phyloP scores from a whole-genome alignment of 768 basidiomycete species.

The Galerina marginata region DNA sequence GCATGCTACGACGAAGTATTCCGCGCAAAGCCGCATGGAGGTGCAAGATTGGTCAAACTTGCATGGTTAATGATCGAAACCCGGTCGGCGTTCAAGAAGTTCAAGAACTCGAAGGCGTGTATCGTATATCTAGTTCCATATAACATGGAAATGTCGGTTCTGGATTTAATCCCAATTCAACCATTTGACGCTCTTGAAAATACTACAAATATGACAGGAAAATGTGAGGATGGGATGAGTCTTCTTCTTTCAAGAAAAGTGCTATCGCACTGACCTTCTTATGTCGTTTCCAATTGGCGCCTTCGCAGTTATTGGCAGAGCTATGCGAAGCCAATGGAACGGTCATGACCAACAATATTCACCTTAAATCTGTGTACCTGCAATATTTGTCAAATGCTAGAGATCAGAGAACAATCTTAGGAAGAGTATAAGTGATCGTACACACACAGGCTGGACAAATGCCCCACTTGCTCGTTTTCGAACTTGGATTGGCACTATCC shows the following conservation, averaged over 20 bases:
- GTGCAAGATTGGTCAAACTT: too few relatives aligned
- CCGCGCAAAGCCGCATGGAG: too few relatives aligned
- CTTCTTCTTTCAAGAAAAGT: too few relatives aligned
- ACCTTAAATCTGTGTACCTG: not conserved
- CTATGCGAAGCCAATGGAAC: too few relatives aligned
- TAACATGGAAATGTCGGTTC: not conserved
- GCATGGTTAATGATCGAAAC: too few relatives aligned
- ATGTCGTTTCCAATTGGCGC: too few relatives aligned
- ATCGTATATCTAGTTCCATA: not conserved
- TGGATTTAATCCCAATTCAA: constrained; percentile 8
- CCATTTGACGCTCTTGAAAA: constrained; percentile 25
- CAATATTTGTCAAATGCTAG: constrained; percentile 4
- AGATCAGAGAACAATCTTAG: not conserved
- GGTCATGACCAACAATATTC: too few relatives aligned
- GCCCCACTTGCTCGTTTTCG: constrained; percentile 18
- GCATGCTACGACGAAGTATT: too few relatives aligned
- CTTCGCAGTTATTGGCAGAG: too few relatives aligned
- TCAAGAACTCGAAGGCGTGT: not conserved
- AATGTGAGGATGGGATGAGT: too few relatives aligned
- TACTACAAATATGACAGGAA: too few relatives aligned
- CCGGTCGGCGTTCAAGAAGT: not conserved
- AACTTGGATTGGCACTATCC: constrained; percentile 13
- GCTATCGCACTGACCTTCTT: too few relatives aligned
- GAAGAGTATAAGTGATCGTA: not conserved
- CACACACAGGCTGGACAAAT: constrained; percentile 18